Conservation (phyloP, 1,284 basidiomycete species). For the Porogramme epimiltina region DNA sequence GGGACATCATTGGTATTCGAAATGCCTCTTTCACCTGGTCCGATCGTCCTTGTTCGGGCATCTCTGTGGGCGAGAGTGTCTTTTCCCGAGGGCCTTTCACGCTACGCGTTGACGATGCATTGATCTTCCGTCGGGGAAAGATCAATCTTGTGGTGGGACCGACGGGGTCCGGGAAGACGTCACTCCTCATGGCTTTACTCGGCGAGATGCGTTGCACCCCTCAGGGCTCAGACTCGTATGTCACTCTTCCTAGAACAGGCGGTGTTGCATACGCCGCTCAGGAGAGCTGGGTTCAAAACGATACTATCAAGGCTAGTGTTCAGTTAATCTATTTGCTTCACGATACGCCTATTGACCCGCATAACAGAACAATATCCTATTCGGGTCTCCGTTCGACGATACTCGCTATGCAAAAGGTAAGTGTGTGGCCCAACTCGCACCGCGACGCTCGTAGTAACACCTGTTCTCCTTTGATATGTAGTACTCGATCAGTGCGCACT, state of each 20-base stretch:
- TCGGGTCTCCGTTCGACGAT: slow-evolving; percentile 44
- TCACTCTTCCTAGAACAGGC: slow-evolving; percentile 60
- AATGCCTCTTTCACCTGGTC: slow-evolving; percentile 45
- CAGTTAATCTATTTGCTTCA: no score
- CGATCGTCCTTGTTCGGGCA: no score
- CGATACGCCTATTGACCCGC: no score
- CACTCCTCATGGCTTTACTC: slow-evolving; percentile 54
- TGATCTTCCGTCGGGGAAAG: slow-evolving; percentile 57
- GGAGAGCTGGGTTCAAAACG: slow-evolving; percentile 74
- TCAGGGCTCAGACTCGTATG: slow-evolving; percentile 55
- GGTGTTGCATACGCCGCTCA: slow-evolving; percentile 78
- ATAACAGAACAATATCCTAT: slow-evolving; percentile 48
- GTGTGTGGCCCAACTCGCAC: no score
- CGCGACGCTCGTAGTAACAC: slow-evolving; percentile 28
- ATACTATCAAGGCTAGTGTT: slow-evolving; percentile 37
- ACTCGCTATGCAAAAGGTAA: slow-evolving; percentile 43
- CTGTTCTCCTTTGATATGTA: slow-evolving; percentile 34
- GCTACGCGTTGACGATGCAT: slow-evolving; percentile 49
- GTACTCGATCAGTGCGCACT: slow-evolving; percentile 67
- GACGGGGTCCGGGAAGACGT: slow-evolving; percentile 54
- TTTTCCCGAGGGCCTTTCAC: slow-evolving; percentile 43
- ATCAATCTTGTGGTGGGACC: slow-evolving; percentile 71
- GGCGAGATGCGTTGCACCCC: slow-evolving; percentile 65
- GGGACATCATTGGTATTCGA: slow-evolving; percentile 39
- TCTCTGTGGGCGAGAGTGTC: slow-evolving; percentile 20